Evolutionary conservation across 2,329 filamentous ascomycete genomes (phyloP).

Genomic region (Albifimbria verrucaria): DNA sequence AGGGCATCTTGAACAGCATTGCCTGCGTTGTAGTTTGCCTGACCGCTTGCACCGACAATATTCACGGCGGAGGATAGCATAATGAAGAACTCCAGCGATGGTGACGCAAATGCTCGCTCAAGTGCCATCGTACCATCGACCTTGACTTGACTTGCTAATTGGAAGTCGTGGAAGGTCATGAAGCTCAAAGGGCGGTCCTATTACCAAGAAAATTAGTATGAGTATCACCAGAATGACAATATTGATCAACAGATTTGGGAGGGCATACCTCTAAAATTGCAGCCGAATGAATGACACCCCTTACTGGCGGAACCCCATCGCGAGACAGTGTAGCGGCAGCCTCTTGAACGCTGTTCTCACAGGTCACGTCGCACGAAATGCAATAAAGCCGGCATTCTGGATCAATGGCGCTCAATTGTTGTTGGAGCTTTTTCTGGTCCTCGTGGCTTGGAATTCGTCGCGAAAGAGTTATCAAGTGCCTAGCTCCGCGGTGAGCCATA

Average conservation of each 20-base stretch:
- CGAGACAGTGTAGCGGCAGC: background rate
- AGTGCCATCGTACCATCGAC: constrained; percentile 29
- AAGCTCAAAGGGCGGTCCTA: constrained; percentile 13
- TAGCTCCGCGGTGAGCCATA: background rate
- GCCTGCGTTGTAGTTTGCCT: constrained; percentile 33
- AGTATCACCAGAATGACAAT: background rate
- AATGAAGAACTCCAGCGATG: constrained; percentile 27
- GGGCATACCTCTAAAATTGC: background rate
- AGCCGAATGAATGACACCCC: background rate
- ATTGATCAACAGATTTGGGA: background rate
- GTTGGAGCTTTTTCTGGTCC: background rate
- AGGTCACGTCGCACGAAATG: background rate
- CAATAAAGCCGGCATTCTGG: background rate
- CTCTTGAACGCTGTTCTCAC: background rate
- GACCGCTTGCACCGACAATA: constrained; percentile 22
- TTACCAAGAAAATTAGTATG: too few relatives aligned
- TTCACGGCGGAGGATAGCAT: constrained; percentile 22
- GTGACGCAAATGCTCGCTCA: constrained; percentile 17
- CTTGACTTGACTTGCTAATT: constrained; percentile 25
- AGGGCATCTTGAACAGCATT: constrained; percentile 27
- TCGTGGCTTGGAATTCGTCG: background rate
- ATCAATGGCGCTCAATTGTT: background rate
- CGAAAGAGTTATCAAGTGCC: background rate
- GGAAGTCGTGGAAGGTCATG: constrained; percentile 23
- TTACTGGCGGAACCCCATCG: background rate